Evolutionary conservation across 2,329 filamentous ascomycete genomes (phyloP).

Genomic region (Tolypocladium tropicale): DNA sequence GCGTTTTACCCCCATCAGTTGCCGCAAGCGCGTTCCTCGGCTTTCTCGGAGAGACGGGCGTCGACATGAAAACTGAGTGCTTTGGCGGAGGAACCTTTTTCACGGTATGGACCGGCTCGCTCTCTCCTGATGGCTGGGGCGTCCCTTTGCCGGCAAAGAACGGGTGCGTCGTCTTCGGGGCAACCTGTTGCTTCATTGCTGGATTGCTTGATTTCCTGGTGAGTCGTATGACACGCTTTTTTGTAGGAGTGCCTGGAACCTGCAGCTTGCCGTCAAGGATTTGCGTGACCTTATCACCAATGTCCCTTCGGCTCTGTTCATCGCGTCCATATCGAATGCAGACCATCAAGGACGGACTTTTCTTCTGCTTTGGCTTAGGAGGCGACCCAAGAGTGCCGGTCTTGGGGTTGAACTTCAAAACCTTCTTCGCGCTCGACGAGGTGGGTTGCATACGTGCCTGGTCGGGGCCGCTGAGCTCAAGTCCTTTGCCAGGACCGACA

Average conservation of each 20-base stretch:
- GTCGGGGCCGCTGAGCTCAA: not conserved
- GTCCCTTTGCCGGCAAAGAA: slow-evolving; percentile 30
- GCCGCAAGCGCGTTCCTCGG: slow-evolving; percentile 17
- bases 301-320: slow-evolving; percentile 27
- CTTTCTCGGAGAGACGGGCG: slow-evolving; percentile 41
- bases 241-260: slow-evolving; percentile 13
- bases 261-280: slow-evolving; percentile 38
- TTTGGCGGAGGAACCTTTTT: slow-evolving; percentile 18
- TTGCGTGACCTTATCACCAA: slow-evolving; percentile 52
- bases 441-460: slow-evolving; percentile 1
- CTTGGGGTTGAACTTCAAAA: slow-evolving; percentile 46
- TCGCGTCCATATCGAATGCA: slow-evolving; percentile 50
- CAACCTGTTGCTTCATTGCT: slow-evolving; percentile 9
- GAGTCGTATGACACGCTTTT: slow-evolving; percentile 3
- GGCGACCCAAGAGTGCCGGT: slow-evolving; percentile 55
- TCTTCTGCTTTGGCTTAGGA: slow-evolving; percentile 38
- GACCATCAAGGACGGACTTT: slow-evolving; percentile 32
- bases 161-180: slow-evolving; percentile 26
- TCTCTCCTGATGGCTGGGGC: slow-evolving; percentile 9
- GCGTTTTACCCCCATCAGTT: slow-evolving; percentile 15
- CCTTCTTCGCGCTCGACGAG: slow-evolving; percentile 24
- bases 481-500: not conserved
- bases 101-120: slow-evolving; percentile 8
- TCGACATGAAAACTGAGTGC: slow-evolving; percentile 39
- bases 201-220: not conserved